Conservation (phyloP, 176 grass and related monocot genomes). For the Oryza punctata region DNA sequence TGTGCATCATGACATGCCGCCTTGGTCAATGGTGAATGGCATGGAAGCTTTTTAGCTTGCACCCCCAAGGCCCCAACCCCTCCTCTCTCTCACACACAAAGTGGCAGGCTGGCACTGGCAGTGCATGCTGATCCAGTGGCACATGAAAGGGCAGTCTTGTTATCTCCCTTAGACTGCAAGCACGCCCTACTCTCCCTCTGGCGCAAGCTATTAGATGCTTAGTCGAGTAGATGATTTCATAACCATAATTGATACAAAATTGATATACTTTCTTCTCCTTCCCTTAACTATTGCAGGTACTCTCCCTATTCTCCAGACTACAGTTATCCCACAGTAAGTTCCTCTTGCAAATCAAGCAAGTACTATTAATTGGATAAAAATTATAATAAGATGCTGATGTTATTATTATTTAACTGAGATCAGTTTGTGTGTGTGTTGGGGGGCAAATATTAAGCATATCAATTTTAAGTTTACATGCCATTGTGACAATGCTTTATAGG, state of each 20-base stretch:
- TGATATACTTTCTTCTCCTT: slow-evolving; percentile 30
- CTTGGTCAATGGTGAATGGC: slow-evolving; percentile 60
- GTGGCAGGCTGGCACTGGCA: slow-evolving; percentile 28
- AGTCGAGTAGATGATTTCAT: background rate
- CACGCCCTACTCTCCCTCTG: background rate
- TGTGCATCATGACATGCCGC: slow-evolving; percentile 71
- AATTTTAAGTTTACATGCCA: background rate
- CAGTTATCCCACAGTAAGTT: slow-evolving; percentile 69
- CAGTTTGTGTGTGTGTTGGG: background rate
- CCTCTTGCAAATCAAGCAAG: background rate
- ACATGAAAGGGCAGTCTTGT: slow-evolving; percentile 26
- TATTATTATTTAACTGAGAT: slow-evolving; percentile 20
- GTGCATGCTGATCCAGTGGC: slow-evolving; percentile 41
- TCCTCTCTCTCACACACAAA: slow-evolving; percentile 1
- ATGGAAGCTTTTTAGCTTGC: slow-evolving; percentile 49
- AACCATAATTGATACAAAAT: slow-evolving; percentile 16
- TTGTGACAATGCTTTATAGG: background rate
- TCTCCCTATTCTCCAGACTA: slow-evolving; percentile 87
- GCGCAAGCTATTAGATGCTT: background rate
- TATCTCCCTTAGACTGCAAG: slow-evolving; percentile 5
- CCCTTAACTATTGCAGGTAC: slow-evolving; percentile 54
- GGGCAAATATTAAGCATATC: background rate
- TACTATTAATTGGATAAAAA: slow-evolving; percentile 15
- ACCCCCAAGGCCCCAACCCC: background rate
- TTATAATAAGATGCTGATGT: background rate